Conservation (phyloP, 2,329 filamentous ascomycete genomes). For the Myriosclerotinia duriaeana region DNA sequence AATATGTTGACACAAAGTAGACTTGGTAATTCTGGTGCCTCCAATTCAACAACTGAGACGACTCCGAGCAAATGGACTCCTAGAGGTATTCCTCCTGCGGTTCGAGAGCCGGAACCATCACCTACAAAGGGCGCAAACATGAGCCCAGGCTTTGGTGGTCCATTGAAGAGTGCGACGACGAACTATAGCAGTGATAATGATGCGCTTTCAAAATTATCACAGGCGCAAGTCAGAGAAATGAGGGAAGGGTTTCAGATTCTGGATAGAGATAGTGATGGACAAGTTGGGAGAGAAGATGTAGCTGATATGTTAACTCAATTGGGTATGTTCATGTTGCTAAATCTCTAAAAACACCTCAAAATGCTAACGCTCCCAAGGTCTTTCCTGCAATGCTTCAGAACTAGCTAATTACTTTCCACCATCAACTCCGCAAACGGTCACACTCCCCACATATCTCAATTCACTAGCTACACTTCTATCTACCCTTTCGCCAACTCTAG, state of each 20-base stretch:
- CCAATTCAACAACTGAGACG: conserved; percentile 41
- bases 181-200: conserved; percentile 41
- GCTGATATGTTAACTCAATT: conserved; percentile 84
- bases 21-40: conserved; percentile 43
- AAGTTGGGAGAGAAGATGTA: conserved; percentile 79
- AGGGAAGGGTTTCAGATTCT: conserved; percentile 92
- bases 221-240: conserved; percentile 80
- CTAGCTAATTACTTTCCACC: conserved; percentile 82
- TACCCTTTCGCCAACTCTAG: conserved; percentile 71
- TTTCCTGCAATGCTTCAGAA: conserved; percentile 69
- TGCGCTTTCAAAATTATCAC: conserved; percentile 70
- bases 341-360: background rate
- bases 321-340: conserved; percentile 49
- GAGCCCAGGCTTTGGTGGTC: conserved; percentile 37
- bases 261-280: conserved; percentile 83
- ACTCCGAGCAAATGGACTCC: conserved; percentile 35
- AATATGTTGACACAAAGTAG: conserved; percentile 44
- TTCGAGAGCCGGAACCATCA: conserved; percentile 39
- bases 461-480: conserved; percentile 73
- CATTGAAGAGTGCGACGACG: conserved; percentile 28
- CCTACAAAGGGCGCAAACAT: conserved; percentile 38
- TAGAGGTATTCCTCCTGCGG: conserved; percentile 39
- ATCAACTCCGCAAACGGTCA: conserved; percentile 68
- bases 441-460: conserved; percentile 82
- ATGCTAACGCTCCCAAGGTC: conserved; percentile 50